These are phyloP conservation scores for Pyrenochaeta sp. DNA, from an alignment of 2,329 filamentous ascomycete species.

Conservation along the genomic window DNA sequence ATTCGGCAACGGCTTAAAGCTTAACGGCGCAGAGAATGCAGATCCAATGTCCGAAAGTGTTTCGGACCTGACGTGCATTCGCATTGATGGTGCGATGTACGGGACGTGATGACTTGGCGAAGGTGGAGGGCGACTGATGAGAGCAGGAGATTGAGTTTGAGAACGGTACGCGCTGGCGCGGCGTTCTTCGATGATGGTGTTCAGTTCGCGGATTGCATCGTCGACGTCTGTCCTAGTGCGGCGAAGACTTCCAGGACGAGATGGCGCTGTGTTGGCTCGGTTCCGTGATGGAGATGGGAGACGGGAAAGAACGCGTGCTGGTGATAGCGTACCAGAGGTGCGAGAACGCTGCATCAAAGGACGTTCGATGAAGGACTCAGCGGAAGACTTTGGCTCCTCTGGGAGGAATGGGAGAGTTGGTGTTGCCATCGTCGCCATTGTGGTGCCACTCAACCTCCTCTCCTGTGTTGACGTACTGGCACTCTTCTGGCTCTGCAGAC, in stretches of 20 bases:
- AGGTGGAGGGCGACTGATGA: conserved; percentile 39
- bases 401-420: conserved; percentile 36
- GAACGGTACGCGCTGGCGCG: conserved; percentile 50
- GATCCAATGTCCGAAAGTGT: conserved; percentile 60
- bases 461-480: conserved; percentile 22
- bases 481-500: conserved; percentile 38
- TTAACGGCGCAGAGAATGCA: conserved; percentile 54
- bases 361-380: conserved; percentile 28
- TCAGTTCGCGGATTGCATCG: conserved; percentile 57
- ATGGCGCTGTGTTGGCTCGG: conserved; percentile 47
- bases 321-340: conserved; percentile 34
- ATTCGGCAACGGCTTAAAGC: conserved; percentile 35
- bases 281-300: conserved; percentile 45
- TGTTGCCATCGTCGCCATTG: conserved; percentile 30
- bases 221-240: conserved; percentile 52
- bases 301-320: conserved; percentile 38
- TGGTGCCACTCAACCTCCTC: conserved; percentile 31
- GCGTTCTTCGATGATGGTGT: conserved; percentile 59
- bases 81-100: conserved; percentile 57
- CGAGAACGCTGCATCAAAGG: conserved; percentile 37
- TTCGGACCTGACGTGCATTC: conserved; percentile 56
- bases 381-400: conserved; percentile 32
- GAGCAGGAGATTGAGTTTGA: conserved; percentile 35
- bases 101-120: conserved; percentile 54
- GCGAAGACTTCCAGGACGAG: conserved; percentile 48